Evolutionary conservation across 2,329 filamentous ascomycete species (phyloP).

Genomic region (Cytospora leucostoma): DNA sequence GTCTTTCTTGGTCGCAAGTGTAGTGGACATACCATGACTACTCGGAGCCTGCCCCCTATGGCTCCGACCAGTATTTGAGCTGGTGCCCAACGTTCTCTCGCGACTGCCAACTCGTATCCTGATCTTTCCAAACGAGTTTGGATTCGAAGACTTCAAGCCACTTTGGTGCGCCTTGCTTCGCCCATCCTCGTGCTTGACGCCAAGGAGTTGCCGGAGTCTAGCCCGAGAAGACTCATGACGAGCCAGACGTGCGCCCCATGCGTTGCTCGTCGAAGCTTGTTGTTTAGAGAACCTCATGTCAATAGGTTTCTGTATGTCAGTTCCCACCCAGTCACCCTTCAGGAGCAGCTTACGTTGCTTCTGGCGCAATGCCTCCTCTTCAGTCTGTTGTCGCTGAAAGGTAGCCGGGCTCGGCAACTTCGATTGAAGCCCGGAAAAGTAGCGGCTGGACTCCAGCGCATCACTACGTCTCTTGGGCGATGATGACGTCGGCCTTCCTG

Average conservation of each 20-base stretch:
- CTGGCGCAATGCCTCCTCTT: constrained; percentile 27
- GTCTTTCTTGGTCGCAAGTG: background rate
- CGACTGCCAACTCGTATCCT: constrained; percentile 41
- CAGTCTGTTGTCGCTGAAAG: background rate
- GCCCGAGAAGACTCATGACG: constrained; percentile 21
- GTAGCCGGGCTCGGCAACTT: background rate
- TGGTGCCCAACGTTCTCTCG: constrained; percentile 34
- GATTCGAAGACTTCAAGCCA: background rate
- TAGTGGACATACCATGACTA: constrained; percentile 7
- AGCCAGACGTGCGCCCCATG: constrained; percentile 32
- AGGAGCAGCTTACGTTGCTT: constrained; percentile 37
- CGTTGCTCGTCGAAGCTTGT: constrained; percentile 29
- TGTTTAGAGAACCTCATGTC: constrained; percentile 33
- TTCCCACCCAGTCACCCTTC: constrained; percentile 40
- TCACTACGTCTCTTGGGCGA: background rate
- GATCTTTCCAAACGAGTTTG: constrained; percentile 29
- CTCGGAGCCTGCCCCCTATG: background rate
- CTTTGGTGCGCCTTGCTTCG: constrained; percentile 3
- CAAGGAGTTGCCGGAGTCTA: constrained; percentile 22
- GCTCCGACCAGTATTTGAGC: constrained; percentile 24
- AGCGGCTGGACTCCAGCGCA: constrained; percentile 10
- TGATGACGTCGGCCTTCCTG: constrained; percentile 21
- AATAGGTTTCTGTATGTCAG: constrained; percentile 38
- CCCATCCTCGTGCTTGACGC: constrained; percentile 3
- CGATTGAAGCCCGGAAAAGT: constrained; percentile 1